Evolutionary conservation across 2,329 filamentous ascomycete species (phyloP).

Genomic region (Cercospora zeae-maydis): DNA sequence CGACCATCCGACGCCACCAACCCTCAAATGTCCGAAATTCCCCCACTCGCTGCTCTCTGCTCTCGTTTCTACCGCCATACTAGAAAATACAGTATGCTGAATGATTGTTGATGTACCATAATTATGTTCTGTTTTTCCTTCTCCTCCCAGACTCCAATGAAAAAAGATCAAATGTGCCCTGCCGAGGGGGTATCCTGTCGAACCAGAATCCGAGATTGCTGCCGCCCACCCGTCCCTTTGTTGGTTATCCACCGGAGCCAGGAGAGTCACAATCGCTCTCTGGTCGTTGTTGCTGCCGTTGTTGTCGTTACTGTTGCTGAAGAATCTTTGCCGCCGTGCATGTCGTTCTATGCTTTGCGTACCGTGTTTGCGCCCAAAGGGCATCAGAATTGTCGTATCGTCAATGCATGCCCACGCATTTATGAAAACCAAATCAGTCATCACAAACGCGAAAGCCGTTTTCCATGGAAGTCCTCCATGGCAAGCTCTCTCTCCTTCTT

Average conservation of each 20-base stretch:
- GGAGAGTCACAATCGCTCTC: not conserved
- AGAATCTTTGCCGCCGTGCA: not conserved
- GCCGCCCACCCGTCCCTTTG: not conserved
- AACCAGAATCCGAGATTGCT: slow-evolving; percentile 9
- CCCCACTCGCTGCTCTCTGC: not conserved
- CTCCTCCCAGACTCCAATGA: not conserved
- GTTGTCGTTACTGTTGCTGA: not conserved
- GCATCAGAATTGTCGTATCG: not conserved
- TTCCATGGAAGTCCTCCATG: not conserved
- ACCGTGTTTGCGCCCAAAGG: not conserved
- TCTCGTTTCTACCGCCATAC: not conserved
- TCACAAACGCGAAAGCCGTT: not conserved
- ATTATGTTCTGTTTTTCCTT: not conserved
- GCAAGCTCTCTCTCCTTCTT: not conserved
- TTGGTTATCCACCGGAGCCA: not conserved
- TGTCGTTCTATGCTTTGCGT: not conserved
- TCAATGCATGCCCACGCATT: no score
- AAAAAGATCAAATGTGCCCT: not conserved
- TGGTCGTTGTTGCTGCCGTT: not conserved
- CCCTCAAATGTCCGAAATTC: not conserved
- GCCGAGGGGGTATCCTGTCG: slow-evolving; percentile 14
- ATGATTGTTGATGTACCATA: not conserved
- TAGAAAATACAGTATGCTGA: not conserved
- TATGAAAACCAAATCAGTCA: not conserved
- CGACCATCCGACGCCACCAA: not conserved